Percentiles rank a stretch among this genome's conserved stretches.
Evolutionary conservation across 805 yeast species (phyloP).

Genomic region (Debaryomyces maramus): DNA sequence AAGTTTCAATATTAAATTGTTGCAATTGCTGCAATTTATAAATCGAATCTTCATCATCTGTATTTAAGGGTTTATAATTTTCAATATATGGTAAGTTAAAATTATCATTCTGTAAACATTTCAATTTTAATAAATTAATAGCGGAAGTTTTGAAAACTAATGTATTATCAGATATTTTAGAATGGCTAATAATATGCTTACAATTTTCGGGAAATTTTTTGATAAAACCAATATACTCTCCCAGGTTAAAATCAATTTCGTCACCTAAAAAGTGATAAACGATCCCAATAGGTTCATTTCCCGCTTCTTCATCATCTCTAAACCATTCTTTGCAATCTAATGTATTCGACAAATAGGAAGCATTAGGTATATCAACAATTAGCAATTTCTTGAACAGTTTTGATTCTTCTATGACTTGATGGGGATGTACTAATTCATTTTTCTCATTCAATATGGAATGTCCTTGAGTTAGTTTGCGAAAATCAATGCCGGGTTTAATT

Average conservation of each 20-base stretch:
- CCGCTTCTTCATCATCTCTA: slow-evolving; percentile 29
- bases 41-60: slow-evolving; percentile 3
- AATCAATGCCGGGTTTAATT: slow-evolving; percentile 63
- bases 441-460: slow-evolving; percentile 52
- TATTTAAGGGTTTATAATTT: slow-evolving; percentile 14
- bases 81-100: slow-evolving; percentile 44
- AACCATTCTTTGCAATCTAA: slow-evolving; percentile 28
- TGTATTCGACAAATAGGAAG: slow-evolving; percentile 38
- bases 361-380: slow-evolving; percentile 71
- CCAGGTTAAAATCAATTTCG: slow-evolving; percentile 46
- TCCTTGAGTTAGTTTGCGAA: slow-evolving; percentile 61
- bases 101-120: slow-evolving; percentile 45
- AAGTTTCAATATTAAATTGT: slow-evolving; percentile 23
- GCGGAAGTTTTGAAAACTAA: slow-evolving; percentile 60
- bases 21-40: slow-evolving; percentile 34
- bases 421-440: slow-evolving; percentile 62
- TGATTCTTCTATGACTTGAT: slow-evolving; percentile 69
- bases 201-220: slow-evolving; percentile 51
- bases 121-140: slow-evolving; percentile 53
- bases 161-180: slow-evolving; percentile 58
- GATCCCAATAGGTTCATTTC: slow-evolving; percentile 43
- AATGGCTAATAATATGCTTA: slow-evolving; percentile 74
- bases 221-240: slow-evolving; percentile 50
- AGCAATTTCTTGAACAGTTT: slow-evolving; percentile 59
- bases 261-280: slow-evolving; percentile 81